Percentiles rank a stretch among this genome's conserved stretches.
These are phyloP conservation scores for Stylosanthes scabra DNA, from an alignment of 331 rosid genomes.

Conservation along the genomic window DNA sequence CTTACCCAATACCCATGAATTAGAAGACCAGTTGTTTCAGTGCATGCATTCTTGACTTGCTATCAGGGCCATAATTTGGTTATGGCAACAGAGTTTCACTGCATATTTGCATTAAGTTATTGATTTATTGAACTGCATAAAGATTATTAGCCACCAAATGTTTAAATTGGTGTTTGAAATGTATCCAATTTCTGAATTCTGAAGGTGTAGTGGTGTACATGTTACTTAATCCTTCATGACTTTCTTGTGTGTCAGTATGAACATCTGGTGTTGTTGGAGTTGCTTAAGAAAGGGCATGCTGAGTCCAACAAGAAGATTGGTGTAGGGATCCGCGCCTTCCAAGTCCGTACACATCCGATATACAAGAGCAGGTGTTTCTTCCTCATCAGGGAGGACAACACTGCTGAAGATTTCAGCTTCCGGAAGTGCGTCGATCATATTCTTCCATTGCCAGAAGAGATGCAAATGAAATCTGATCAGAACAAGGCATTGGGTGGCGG, in stretches of 20 bases:
- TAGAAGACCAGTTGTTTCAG: neutral
- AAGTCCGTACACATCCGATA: conserved; percentile 71
- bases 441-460: conserved; percentile 79
- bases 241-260: conserved; percentile 67
- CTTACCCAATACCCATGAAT: neutral
- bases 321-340: conserved; percentile 64
- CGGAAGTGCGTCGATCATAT: conserved; percentile 88
- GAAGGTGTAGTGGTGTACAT: neutral
- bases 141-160: neutral
- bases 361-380: conserved; percentile 84
- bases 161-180: conserved; percentile 15
- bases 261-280: conserved; percentile 64
- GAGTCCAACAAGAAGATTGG: conserved; percentile 78
- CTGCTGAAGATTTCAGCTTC: conserved; percentile 89
- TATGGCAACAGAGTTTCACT: neutral
- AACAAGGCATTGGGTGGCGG: conserved; percentile 60
- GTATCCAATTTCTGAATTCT: neutral
- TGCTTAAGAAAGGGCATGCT: conserved; percentile 80
- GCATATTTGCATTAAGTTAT: neutral
- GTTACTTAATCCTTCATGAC: neutral
- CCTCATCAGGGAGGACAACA: conserved; percentile 73
- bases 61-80: conserved; percentile 1
- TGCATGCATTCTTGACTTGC: neutral
- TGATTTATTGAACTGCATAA: neutral
- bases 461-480: conserved; percentile 56